These are phyloP conservation scores for Podaxis sp. DNA, from an alignment of 768 basidiomycete species.

Conservation along the genomic window DNA sequence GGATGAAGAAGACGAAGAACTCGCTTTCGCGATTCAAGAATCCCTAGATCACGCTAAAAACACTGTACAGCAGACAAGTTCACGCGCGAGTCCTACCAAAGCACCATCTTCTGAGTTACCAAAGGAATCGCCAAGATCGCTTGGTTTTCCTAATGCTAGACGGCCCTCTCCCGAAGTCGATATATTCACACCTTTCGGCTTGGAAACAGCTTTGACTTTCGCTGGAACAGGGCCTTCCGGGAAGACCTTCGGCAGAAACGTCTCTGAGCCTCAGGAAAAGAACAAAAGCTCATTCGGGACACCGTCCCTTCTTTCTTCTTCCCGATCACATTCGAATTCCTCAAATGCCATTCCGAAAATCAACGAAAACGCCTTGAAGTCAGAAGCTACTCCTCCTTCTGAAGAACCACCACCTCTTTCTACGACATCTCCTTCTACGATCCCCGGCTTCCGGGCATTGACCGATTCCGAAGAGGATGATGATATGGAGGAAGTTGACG, in stretches of 20 bases:
- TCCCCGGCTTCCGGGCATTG: constrained; percentile 2
- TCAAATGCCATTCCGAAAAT: not conserved
- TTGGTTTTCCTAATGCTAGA: constrained; percentile 12
- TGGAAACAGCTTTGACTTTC: constrained; percentile 70
- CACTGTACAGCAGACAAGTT: not conserved
- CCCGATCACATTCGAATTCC: constrained; percentile 2
- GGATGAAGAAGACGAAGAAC: constrained; percentile 54
- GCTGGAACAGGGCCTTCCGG: constrained; percentile 53
- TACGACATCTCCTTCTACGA: not conserved
- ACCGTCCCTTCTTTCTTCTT: constrained; percentile 27
- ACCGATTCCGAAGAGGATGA: constrained; percentile 28
- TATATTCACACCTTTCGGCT: constrained; percentile 43
- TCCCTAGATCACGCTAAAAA: constrained; percentile 47
- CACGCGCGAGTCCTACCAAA: not conserved
- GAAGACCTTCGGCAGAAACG: not conserved
- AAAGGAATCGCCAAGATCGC: constrained; percentile 3
- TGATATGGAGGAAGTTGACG: constrained; percentile 35
- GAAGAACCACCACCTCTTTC: not conserved
- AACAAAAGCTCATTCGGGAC: constrained; percentile 25
- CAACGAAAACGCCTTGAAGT: not conserved
- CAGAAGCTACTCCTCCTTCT: not conserved
- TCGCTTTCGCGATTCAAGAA: constrained; percentile 62
- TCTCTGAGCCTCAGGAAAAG: constrained; percentile 5
- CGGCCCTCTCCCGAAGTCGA: constrained; percentile 21
- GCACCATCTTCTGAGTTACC: not conserved